Base-by-base conservation (phyloP, 306 rosid species). In the Canavalia ensiformis region DNA sequence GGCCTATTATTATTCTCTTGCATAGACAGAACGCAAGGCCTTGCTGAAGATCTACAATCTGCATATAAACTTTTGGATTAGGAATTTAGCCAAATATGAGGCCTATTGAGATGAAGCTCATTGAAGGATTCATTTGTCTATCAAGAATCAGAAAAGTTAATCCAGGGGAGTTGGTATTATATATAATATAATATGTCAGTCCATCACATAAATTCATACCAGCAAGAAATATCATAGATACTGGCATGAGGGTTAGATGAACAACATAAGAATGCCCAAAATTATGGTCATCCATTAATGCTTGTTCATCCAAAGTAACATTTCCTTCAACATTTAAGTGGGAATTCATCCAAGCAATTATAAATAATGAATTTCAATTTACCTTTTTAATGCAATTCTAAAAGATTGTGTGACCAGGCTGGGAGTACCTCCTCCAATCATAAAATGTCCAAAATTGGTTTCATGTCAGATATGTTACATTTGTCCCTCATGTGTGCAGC, bases 1-100 rank as follows among this genome's bases (percentile, higher is more conserved):
- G 93, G 88, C 67, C 89, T 91, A 62, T 91, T 88, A 37, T 37
- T 37, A 50, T 71, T 84, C 34, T 88, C 94, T 74, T 86, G 88
- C 77, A 86, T 92, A 8, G 96, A 89, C 59, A 31, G 81, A 30
- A 89, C 39, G 37, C 77, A 71, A 75, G 87, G 63, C 79, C 77
- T 37, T 7, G 76, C 79, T 7, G 89, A 85, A 58, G 85, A 78
- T 79, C 86, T 89, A 49, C 82, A 63, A 73, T 77, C 86, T 89
- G 49, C 82, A 63, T 51, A 29, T 30, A 37, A 74, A 58, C 44
- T 11, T 69, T 62, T 84, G 52, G 37, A 78, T 77, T 85, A 67
- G 84, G 89, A 68, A 56, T 80, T 58, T 30, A 82, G 64, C 87
- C 88, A 82, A 82, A 82, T 68, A 47, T 54, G 72, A 86, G 82